Conservation (phyloP, 2,329 filamentous ascomycete species). For the Parascedosporium putredinis region DNA sequence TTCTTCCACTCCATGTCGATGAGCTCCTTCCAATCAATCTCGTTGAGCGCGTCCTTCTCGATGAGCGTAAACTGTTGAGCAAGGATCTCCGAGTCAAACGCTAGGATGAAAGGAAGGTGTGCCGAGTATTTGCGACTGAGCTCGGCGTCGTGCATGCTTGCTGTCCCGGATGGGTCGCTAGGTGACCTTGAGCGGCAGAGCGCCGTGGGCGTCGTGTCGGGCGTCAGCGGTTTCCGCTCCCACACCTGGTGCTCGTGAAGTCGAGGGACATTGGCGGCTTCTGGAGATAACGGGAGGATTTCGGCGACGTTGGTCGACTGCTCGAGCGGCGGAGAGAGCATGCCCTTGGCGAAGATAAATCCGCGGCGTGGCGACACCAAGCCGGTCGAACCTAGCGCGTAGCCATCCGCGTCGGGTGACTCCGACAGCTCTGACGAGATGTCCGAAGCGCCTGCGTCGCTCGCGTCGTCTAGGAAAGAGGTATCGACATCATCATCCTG, state of each 20-base stretch:
- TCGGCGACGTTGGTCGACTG: constrained; percentile 38
- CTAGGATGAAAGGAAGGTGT: constrained; percentile 71
- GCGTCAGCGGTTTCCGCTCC: constrained; percentile 36
- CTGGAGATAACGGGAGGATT: constrained; percentile 32
- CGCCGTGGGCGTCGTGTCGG: constrained; percentile 36
- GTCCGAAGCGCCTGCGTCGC: constrained; percentile 40
- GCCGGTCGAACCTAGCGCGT: constrained; percentile 10
- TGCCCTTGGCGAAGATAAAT: constrained; percentile 4
- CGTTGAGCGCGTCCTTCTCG: constrained; percentile 75
- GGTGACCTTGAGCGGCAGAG: constrained; percentile 24
- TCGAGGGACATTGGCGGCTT: constrained; percentile 24
- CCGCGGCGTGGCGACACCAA: constrained; percentile 4
- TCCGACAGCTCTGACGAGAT: constrained; percentile 55
- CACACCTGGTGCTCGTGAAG: constrained; percentile 31
- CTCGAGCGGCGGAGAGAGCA: constrained; percentile 15
- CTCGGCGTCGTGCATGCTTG: constrained; percentile 18
- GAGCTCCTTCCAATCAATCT: constrained; percentile 81
- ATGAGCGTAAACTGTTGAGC: constrained; percentile 79
- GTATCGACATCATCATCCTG: constrained; percentile 13
- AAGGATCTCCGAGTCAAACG: constrained; percentile 67
- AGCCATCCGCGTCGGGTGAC: constrained; percentile 24
- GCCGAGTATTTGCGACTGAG: constrained; percentile 32
- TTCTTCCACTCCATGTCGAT: constrained; percentile 79
- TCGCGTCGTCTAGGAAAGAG: constrained; percentile 41
- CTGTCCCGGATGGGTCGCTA: constrained; percentile 21